phyloP scores from a whole-genome alignment of 2,329 filamentous ascomycete species.

The Claviceps pusilla region DNA sequence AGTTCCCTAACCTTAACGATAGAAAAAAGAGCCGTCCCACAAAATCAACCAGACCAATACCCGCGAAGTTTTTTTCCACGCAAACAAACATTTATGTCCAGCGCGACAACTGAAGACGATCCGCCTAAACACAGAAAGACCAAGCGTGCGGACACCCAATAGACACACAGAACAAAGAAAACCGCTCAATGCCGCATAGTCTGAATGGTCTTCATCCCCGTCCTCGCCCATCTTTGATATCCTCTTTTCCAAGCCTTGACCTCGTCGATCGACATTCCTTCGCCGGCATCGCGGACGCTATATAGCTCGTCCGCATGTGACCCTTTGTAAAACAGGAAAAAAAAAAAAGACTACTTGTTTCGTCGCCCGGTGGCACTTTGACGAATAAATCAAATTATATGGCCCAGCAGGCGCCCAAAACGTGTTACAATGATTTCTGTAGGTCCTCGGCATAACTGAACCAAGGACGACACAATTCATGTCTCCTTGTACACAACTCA shows the following conservation, averaged over 20 bases:
- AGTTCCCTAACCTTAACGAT: neutral
- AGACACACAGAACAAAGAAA: neutral
- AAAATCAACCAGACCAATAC: neutral
- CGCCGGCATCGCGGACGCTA: neutral
- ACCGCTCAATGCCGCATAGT: neutral
- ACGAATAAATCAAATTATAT: neutral
- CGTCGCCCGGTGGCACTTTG: neutral
- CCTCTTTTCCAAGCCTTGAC: neutral
- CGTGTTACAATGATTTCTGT: neutral
- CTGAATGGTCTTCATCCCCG: neutral
- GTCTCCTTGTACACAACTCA: neutral
- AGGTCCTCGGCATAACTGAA: neutral
- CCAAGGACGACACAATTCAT: neutral
- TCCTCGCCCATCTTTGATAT: neutral
- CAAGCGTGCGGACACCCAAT: neutral
- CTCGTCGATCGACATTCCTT: neutral
- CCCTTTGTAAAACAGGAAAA: neutral
- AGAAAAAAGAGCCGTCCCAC: neutral
- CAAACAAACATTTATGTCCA: conserved; percentile 4
- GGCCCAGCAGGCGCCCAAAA: neutral
- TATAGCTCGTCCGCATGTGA: neutral
- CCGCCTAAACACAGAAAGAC: neutral
- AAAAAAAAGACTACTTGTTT: neutral
- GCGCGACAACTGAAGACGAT: neutral
- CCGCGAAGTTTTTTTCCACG: neutral